phyloP scores from a whole-genome alignment of 805 yeast genomes.

The Sugiyamaella valdiviana region DNA sequence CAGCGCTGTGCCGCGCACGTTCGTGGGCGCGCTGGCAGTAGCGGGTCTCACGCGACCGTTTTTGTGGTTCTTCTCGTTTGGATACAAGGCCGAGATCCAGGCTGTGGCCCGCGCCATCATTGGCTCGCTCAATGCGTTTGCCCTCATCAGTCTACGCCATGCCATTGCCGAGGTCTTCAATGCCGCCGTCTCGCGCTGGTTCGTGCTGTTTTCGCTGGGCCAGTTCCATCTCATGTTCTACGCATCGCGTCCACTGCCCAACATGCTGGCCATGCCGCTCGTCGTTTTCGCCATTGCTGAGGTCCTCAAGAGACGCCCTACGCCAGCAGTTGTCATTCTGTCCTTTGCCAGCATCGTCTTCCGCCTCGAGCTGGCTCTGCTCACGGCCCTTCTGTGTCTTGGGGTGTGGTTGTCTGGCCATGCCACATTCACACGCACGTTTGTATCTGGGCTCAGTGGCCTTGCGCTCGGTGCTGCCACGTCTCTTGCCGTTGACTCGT shows the following conservation, averaged over 20 bases:
- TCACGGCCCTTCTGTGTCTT: conserved; percentile 23
- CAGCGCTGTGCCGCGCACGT: conserved; percentile 84
- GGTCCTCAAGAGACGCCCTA: conserved; percentile 45
- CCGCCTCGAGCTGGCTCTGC: conserved; percentile 61
- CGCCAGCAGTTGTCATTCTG: conserved; percentile 46
- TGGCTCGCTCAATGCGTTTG: conserved; percentile 54
- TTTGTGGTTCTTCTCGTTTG: conserved; percentile 11
- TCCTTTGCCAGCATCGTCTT: conserved; percentile 62
- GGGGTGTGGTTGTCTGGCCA: conserved; percentile 32
- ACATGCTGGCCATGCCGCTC: conserved; percentile 68
- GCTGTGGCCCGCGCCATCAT: conserved; percentile 50
- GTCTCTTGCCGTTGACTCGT: conserved; percentile 56
- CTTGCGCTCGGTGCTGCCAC: conserved; percentile 43
- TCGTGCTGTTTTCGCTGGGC: conserved; percentile 47
- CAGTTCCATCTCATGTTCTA: conserved; percentile 81
- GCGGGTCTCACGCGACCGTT: conserved; percentile 40
- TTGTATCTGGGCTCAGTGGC: conserved; percentile 41
- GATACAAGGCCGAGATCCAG: conserved; percentile 48
- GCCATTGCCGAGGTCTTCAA: conserved; percentile 29
- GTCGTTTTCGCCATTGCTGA: conserved; percentile 50
- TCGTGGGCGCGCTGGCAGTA: conserved; percentile 60
- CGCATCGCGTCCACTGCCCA: conserved; percentile 82
- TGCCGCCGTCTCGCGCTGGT: conserved; percentile 40
- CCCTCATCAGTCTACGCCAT: conserved; percentile 47
- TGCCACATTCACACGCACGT: conserved; percentile 37